phyloP scores from a whole-genome alignment of 2,329 filamentous ascomycete species.

The Aspergillus pseudoterreus region DNA sequence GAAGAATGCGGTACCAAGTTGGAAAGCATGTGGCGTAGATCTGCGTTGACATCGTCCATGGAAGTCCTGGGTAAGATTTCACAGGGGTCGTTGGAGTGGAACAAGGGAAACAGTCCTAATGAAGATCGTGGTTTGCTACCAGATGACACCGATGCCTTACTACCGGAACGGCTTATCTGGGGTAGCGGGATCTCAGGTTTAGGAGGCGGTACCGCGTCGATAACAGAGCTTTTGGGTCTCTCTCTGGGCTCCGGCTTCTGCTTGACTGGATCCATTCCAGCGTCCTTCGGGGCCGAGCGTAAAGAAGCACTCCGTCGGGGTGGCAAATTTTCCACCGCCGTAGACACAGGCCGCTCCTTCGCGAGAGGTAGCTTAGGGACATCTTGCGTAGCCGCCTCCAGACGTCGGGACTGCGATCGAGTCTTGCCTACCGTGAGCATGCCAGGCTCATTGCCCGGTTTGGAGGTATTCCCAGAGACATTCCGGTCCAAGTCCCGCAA shows the following conservation, averaged over 20 bases:
- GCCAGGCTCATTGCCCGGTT: slow-evolving; percentile 29
- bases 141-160: slow-evolving; percentile 22
- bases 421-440: slow-evolving; percentile 40
- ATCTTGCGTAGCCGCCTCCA: slow-evolving; percentile 30
- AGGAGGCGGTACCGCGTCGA: slow-evolving; percentile 4
- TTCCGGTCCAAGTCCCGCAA: slow-evolving; percentile 28
- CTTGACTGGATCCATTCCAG: slow-evolving; percentile 1
- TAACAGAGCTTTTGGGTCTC: not conserved
- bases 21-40: slow-evolving; percentile 37
- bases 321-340: slow-evolving; percentile 17
- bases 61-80: slow-evolving; percentile 38
- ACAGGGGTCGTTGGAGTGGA: slow-evolving; percentile 35
- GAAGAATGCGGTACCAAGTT: slow-evolving; percentile 31
- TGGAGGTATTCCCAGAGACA: slow-evolving; percentile 23
- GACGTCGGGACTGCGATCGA: slow-evolving; percentile 37
- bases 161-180: slow-evolving; percentile 22
- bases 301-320: slow-evolving; percentile 12
- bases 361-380: slow-evolving; percentile 6
- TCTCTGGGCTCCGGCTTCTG: slow-evolving; percentile 1
- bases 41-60: slow-evolving; percentile 36
- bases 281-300: slow-evolving; percentile 4
- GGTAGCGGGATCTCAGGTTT: slow-evolving; percentile 15
- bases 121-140: slow-evolving; percentile 31
- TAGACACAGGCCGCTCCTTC: slow-evolving; percentile 21
- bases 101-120: slow-evolving; percentile 34